These are phyloP conservation scores for Metarhizium robertsii DNA, from an alignment of 2,329 filamentous ascomycete species.

Conservation along the genomic window DNA sequence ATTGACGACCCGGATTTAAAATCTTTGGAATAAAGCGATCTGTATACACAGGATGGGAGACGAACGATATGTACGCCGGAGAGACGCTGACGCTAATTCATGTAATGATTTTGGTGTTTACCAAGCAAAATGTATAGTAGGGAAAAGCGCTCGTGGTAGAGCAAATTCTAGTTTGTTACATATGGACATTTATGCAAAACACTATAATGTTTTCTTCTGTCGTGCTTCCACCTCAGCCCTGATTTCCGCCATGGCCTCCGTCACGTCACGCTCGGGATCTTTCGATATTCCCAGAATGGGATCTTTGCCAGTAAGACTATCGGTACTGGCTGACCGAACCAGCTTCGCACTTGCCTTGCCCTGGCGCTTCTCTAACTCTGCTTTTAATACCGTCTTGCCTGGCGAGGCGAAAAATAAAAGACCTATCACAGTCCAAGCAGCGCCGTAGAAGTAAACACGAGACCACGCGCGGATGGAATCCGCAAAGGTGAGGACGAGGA, in stretches of 20 bases:
- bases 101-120: neutral
- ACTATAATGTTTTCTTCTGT: conserved; percentile 14
- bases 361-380: conserved; percentile 49
- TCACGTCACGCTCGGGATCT: conserved; percentile 66
- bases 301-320: conserved; percentile 44
- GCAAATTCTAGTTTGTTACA: neutral
- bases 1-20: neutral
- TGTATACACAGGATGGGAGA: neutral
- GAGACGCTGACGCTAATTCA: neutral
- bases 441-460: conserved; percentile 79
- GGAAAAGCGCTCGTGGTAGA: neutral
- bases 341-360: conserved; percentile 35
- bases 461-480: conserved; percentile 70
- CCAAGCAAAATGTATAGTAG: neutral
- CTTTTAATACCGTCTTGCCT: conserved; percentile 52
- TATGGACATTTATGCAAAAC: neutral
- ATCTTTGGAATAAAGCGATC: neutral
- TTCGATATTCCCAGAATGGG: conserved; percentile 70
- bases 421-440: conserved; percentile 55
- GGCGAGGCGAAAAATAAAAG: conserved; percentile 75
- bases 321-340: conserved; percentile 43
- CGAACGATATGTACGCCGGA: neutral
- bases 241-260: conserved; percentile 70
- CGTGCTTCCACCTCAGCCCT: conserved; percentile 57
- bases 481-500: conserved; percentile 68